Percentiles rank a stretch among this genome's conserved stretches.
Evolutionary conservation across 768 basidiomycete genomes (phyloP).

Genomic region (Suillus discolor): DNA sequence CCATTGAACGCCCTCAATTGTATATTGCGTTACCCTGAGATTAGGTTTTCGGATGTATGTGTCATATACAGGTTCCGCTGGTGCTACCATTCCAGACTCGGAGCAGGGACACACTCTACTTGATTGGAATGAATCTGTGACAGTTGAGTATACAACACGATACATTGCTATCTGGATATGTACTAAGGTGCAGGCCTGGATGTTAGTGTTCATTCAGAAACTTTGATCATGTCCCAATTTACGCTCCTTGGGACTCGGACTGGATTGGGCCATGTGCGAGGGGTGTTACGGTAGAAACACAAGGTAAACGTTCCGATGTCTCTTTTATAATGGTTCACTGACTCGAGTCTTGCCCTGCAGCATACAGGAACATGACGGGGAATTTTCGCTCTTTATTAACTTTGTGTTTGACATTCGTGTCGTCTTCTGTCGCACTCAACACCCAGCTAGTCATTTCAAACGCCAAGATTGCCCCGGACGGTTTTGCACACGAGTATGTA

Average conservation of each 20-base stretch:
- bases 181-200: not conserved
- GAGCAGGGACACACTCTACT: not conserved
- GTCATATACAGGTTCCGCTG: not conserved
- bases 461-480: constrained; percentile 32
- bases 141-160: not conserved
- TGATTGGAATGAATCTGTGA: not conserved
- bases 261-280: not conserved
- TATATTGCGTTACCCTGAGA: not conserved
- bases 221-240: not conserved
- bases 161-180: not conserved
- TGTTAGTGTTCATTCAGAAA: not conserved
- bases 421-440: constrained; percentile 15
- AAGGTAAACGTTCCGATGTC: not conserved
- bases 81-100: not conserved
- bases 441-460: constrained; percentile 29
- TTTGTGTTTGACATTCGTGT: constrained; percentile 8
- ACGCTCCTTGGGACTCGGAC: not conserved
- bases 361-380: not conserved
- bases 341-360: not conserved
- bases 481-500: constrained; percentile 17
- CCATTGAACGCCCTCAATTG: not conserved
- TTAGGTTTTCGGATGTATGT: not conserved
- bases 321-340: not conserved
- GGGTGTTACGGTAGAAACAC: not conserved
- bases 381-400: not conserved